phyloP scores from a whole-genome alignment of 768 basidiomycete genomes.

The Albatrellus ellisii region DNA sequence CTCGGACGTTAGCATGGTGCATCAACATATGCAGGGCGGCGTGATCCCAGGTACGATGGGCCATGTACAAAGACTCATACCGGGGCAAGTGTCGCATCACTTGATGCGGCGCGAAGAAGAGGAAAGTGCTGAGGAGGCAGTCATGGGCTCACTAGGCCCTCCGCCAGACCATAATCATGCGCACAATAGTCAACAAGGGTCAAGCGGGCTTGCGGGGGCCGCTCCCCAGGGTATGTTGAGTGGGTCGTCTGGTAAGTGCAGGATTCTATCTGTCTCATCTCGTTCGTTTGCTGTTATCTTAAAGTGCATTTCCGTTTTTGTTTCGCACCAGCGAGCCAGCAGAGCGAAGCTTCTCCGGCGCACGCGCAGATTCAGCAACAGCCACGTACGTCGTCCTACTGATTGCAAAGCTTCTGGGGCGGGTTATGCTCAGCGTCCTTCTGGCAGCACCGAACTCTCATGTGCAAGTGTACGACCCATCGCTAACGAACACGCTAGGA shows the following conservation, averaged over 20 bases:
- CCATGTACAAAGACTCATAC: slow-evolving; percentile 7
- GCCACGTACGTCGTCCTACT: not conserved
- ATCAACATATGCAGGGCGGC: not conserved
- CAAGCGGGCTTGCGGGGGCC: not conserved
- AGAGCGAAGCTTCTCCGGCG: not conserved
- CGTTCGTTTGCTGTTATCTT: not conserved
- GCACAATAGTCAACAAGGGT: not conserved
- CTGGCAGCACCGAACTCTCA: not conserved
- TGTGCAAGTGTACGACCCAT: not conserved
- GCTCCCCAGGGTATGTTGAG: too few relatives aligned
- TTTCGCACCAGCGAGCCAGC: not conserved
- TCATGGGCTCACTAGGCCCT: slow-evolving; percentile 19
- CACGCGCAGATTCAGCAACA: not conserved
- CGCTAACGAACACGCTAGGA: not conserved
- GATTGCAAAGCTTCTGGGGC: not conserved
- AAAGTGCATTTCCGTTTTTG: not conserved
- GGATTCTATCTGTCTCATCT: too few relatives aligned
- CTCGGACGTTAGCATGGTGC: not conserved
- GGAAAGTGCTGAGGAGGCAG: slow-evolving; percentile 13
- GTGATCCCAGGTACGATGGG: not conserved
- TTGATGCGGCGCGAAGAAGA: slow-evolving; percentile 12
- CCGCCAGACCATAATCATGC: slow-evolving; percentile 5
- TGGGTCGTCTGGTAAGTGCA: too few relatives aligned
- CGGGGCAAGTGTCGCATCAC: slow-evolving; percentile 6
- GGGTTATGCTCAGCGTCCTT: not conserved